Evolutionary conservation across 345 rosid genomes (phyloP).

Genomic region (Jatropha curcas): DNA sequence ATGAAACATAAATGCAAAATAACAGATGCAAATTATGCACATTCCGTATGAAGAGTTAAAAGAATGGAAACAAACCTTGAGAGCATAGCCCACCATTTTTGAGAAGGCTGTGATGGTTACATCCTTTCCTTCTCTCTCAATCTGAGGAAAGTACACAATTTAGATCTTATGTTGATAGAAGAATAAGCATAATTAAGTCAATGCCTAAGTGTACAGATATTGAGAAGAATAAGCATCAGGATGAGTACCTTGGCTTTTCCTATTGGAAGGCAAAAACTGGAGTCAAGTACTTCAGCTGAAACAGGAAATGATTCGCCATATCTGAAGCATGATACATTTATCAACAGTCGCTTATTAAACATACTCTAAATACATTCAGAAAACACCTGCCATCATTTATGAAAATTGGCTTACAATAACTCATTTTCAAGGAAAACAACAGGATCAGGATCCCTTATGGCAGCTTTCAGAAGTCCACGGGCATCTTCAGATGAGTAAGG

Average conservation of each 20-base stretch:
- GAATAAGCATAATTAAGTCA: background rate
- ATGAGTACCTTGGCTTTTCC: conserved; percentile 85
- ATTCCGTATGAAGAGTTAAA: conserved; percentile 4
- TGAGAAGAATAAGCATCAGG: conserved; percentile 9
- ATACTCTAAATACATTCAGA: background rate
- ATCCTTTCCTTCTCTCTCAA: conserved; percentile 90
- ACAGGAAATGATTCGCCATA: conserved; percentile 92
- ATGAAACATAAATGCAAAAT: too few species aligned
- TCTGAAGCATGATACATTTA: conserved; percentile 36
- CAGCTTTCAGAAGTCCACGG: conserved; percentile 89
- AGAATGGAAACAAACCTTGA: conserved; percentile 55
- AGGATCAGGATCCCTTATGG: conserved; percentile 95
- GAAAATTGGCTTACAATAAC: conserved; percentile 59
- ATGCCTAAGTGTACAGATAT: conserved; percentile 8
- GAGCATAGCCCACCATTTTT: conserved; percentile 81
- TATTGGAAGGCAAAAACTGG: conserved; percentile 90
- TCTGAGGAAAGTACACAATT: conserved; percentile 43
- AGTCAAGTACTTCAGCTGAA: conserved; percentile 85
- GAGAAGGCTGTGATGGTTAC: conserved; percentile 82
- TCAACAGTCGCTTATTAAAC: conserved; percentile 3
- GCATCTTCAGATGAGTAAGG: conserved; percentile 94
- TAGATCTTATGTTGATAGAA: background rate
- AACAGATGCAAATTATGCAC: background rate
- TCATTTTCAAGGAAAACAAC: conserved; percentile 97
- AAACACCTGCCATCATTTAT: background rate